phyloP scores from a whole-genome alignment of 2,329 filamentous ascomycete genomes.

The Tympanopsis confertula region DNA sequence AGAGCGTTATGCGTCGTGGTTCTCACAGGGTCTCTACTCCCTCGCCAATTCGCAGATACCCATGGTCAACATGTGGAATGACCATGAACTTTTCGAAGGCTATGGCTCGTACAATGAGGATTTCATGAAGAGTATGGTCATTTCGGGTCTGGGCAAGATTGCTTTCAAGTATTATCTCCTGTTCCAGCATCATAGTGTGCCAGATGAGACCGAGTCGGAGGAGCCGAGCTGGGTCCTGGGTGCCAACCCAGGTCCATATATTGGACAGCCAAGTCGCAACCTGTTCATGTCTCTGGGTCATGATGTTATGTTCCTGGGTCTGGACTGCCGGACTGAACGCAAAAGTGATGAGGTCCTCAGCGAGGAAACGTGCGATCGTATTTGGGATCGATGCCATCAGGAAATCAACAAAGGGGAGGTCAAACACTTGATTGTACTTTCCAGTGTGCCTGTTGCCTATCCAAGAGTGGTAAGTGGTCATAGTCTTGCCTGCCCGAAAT shows the following conservation, averaged over 20 bases:
- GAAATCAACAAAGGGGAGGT: conserved; percentile 77
- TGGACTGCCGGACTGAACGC: conserved; percentile 86
- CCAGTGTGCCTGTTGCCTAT: conserved; percentile 76
- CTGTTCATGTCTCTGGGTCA: conserved; percentile 75
- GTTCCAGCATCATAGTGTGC: conserved; percentile 88
- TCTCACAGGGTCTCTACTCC: conserved; percentile 88
- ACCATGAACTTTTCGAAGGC: conserved; percentile 84
- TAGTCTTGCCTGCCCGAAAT: neutral
- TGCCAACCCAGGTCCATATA: conserved; percentile 72
- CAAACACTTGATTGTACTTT: conserved; percentile 77
- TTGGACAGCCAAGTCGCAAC: conserved; percentile 73
- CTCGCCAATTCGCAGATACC: conserved; percentile 89
- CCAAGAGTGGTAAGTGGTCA: conserved; percentile 48
- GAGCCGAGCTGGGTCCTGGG: conserved; percentile 92
- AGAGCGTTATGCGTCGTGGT: conserved; percentile 84
- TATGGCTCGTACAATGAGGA: conserved; percentile 86
- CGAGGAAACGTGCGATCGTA: conserved; percentile 70
- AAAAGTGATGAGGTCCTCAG: conserved; percentile 64
- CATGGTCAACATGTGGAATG: conserved; percentile 97
- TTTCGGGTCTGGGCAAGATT: conserved; percentile 77
- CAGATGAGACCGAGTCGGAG: conserved; percentile 65
- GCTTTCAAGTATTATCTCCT: conserved; percentile 99
- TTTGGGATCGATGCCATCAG: conserved; percentile 74
- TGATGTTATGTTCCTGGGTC: conserved; percentile 68
- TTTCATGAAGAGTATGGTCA: conserved; percentile 83